A percentile compares a stretch with the other conserved stretches of the same genome.
These are phyloP conservation scores for Punica granatum DNA, from an alignment of 345 rosid genomes.

Conservation along the genomic window DNA sequence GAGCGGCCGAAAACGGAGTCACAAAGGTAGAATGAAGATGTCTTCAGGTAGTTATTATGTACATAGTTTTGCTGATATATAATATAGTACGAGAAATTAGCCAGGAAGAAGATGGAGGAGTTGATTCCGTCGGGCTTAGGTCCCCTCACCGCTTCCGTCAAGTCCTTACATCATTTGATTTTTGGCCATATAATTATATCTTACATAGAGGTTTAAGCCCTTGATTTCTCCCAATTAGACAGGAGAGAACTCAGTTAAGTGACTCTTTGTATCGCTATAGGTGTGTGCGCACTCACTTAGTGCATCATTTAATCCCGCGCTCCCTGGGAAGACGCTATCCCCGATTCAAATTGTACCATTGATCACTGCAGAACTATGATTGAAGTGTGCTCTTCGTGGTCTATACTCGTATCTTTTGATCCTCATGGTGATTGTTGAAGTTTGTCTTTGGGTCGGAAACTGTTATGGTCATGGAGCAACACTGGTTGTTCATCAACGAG, in stretches of 20 bases:
- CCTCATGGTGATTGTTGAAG: too few relatives aligned
- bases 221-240: slow-evolving; percentile 17
- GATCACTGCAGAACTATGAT: slow-evolving; percentile 15
- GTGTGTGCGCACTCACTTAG: slow-evolving; percentile 18
- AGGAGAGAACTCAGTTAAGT: slow-evolving; percentile 3
- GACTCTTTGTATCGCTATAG: background rate
- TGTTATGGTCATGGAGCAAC: too few relatives aligned
- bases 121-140: slow-evolving; percentile 27
- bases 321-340: slow-evolving; percentile 16
- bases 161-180: background rate
- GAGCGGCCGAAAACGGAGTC: slow-evolving; percentile 57
- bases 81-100: slow-evolving; percentile 2
- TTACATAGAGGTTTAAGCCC: slow-evolving; percentile 19
- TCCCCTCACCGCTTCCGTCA: slow-evolving; percentile 10
- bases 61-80: slow-evolving; percentile 21
- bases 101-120: slow-evolving; percentile 29
- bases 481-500: too few relatives aligned
- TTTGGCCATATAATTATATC: slow-evolving; percentile 11
- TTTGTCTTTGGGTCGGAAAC: too few relatives aligned
- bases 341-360: slow-evolving; percentile 29
- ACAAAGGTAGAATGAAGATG: slow-evolving; percentile 33
- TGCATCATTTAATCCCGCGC: slow-evolving; percentile 24
- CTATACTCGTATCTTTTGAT: too few relatives aligned
- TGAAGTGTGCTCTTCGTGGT: background rate
- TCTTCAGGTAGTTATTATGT: slow-evolving; percentile 19